Evolutionary conservation across 1,139 yeast genomes (phyloP), one percentile per base, ranked within the genome.

Genomic region (Nakaseomyces sp.): DNA sequence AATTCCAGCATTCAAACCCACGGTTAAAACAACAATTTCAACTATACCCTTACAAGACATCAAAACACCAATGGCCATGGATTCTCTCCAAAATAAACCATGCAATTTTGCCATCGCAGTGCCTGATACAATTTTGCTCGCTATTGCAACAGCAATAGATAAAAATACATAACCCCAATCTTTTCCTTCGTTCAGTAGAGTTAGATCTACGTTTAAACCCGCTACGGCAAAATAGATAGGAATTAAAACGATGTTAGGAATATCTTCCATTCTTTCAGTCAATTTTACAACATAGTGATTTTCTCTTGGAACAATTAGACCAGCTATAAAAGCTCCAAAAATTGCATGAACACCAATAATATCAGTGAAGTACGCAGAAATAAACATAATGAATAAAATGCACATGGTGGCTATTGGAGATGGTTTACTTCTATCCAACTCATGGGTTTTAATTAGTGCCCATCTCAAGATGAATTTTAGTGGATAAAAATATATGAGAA

Each of bases 11-110:
- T 76, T 77, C 47, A 82, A 70, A 44, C 94, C 94, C 39, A 81
- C 78, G 40, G 77, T 79, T 50, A 84, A 69, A 19, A 83, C 93
- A 41, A 84, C 89, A 56, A 84, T 78, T 63, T 81, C 89, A 26
- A 82, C 89, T 51, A 82, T 81, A 64, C 94, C 94, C 61, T 84
- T 84, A 70, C 94, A 84, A 9, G 89, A 81, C 91, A 84, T 83
- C 53, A 84, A 70, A n/a, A 81, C 74, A 44, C 93, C 93, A 29
- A 82, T 89, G 1, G 88, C 72, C 29, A 79, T 61, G 2, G 87
- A 76, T 58, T 83, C 91, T 55, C 87, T 73, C 81, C 83, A 79
- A 41, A 71, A 69, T 42, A 83, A 65, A 3, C 82, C 83, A 57
- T 73, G 73, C 32, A 76, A 52, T 52, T 71, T 77, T 1, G 88